A percentile compares a stretch with the other conserved stretches of the same genome.
These are phyloP conservation scores for Trypethelium eluteriae DNA, from an alignment of 495 filamentous ascomycete species.

Conservation along the genomic window DNA sequence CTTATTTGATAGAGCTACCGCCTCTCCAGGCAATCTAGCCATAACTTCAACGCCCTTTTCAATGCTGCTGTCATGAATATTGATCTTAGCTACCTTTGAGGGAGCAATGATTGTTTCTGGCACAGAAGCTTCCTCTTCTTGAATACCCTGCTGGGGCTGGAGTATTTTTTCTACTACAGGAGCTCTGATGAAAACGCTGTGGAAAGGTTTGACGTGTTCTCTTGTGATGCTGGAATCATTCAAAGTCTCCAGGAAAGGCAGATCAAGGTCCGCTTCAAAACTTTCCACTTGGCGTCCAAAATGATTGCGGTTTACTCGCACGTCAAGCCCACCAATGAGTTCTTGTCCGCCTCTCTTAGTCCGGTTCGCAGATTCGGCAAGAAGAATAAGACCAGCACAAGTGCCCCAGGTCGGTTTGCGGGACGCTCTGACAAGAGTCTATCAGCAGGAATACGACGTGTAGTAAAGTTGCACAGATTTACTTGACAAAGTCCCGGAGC, in stretches of 20 bases:
- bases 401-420: constrained; percentile 92
- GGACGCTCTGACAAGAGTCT: constrained; percentile 39
- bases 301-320: constrained; percentile 88
- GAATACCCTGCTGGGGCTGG: constrained; percentile 26
- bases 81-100: constrained; percentile 33
- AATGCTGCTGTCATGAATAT: constrained; percentile 16
- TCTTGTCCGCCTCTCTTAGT: constrained; percentile 90
- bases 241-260: constrained; percentile 57
- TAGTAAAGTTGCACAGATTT: constrained; percentile 30
- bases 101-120: constrained; percentile 64
- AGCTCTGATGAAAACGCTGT: constrained; percentile 86
- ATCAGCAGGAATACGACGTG: neutral
- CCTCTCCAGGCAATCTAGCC: constrained; percentile 45
- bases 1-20: constrained; percentile 32
- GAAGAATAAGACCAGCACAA: constrained; percentile 87
- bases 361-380: constrained; percentile 78
- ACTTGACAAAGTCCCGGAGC: constrained; percentile 90
- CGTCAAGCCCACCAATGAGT: constrained; percentile 84
- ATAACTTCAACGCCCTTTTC: constrained; percentile 49
- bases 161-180: constrained; percentile 85
- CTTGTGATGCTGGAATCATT: constrained; percentile 23
- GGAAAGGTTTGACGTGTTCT: constrained; percentile 47
- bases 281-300: constrained; percentile 92
- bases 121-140: constrained; percentile 35
- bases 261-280: constrained; percentile 68